Conservation (phyloP, 257 asterid genomes). For the Solanum chilense region DNA sequence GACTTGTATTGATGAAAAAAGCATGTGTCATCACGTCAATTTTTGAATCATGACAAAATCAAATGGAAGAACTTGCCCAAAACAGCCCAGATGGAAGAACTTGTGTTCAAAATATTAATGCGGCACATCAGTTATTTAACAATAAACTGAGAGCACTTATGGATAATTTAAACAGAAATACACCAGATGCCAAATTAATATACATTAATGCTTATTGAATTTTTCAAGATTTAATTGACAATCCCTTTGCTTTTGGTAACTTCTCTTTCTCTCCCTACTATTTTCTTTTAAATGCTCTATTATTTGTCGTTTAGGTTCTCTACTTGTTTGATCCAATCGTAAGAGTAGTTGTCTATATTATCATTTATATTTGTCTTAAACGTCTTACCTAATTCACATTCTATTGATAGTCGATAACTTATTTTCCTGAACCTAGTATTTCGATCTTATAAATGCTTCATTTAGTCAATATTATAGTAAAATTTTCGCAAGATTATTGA, state of each 20-base stretch:
- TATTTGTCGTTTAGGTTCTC: not conserved
- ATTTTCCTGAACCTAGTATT: not conserved
- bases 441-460: not conserved
- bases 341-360: not conserved
- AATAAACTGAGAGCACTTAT: conserved; percentile 43
- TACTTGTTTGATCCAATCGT: not conserved
- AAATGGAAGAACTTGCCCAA: conserved; percentile 74
- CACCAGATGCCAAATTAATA: conserved; percentile 48
- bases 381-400: not conserved
- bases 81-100: conserved; percentile 77
- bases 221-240: conserved; percentile 62
- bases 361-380: not conserved
- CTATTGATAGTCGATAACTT: not conserved
- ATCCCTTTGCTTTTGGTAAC: conserved; percentile 58
- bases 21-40: no score
- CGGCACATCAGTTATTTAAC: conserved; percentile 70
- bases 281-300: not conserved
- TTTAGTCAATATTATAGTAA: not conserved
- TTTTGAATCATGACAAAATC: no score
- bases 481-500: no score
- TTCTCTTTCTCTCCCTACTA: not conserved
- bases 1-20: no score
- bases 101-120: conserved; percentile 54
- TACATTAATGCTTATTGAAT: conserved; percentile 70
- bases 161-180: conserved; percentile 47